Evolutionary conservation across 2,329 filamentous ascomycete species (phyloP).

Genomic region (Teratosphaeria gauchensis): DNA sequence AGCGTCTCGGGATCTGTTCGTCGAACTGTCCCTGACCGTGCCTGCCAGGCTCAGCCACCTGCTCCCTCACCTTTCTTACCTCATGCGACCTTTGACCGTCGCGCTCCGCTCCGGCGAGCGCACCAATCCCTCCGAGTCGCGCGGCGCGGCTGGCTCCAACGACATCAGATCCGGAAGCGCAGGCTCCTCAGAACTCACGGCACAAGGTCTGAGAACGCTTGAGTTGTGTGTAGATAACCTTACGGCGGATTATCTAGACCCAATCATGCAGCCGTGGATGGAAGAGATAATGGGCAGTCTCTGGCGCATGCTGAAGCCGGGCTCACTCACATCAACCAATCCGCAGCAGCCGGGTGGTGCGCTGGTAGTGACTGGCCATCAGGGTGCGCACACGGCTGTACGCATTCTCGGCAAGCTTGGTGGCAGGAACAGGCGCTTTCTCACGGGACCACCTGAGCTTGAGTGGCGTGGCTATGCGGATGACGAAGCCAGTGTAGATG

Average conservation of each 20-base stretch:
- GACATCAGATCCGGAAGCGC: conserved; percentile 12
- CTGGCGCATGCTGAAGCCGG: conserved; percentile 88
- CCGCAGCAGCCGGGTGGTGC: conserved; percentile 9
- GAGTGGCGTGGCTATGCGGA: conserved; percentile 78
- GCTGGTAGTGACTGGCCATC: conserved; percentile 46
- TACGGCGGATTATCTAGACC: conserved; percentile 93
- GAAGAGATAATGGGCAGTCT: conserved; percentile 97
- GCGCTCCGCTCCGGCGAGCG: conserved; percentile 66
- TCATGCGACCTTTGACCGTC: conserved; percentile 97
- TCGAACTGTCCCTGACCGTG: conserved; percentile 92
- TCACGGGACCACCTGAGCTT: conserved; percentile 79
- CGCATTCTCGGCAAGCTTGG: conserved; percentile 93
- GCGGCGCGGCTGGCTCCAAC: conserved; percentile 2
- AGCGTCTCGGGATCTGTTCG: conserved; percentile 86
- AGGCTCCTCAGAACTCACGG: conserved; percentile 60
- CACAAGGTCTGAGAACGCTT: conserved; percentile 83
- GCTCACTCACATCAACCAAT: conserved; percentile 60
- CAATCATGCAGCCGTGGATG: conserved; percentile 98
- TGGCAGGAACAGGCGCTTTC: conserved; percentile 88
- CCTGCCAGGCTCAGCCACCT: conserved; percentile 90
- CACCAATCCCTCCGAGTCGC: conserved; percentile 6
- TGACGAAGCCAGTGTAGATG: conserved; percentile 76
- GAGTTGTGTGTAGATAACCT: conserved; percentile 97
- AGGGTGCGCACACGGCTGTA: conserved; percentile 96
- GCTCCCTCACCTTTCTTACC: conserved; percentile 84